phyloP scores from a whole-genome alignment of 768 basidiomycete species.

The Lactarius sp. region DNA sequence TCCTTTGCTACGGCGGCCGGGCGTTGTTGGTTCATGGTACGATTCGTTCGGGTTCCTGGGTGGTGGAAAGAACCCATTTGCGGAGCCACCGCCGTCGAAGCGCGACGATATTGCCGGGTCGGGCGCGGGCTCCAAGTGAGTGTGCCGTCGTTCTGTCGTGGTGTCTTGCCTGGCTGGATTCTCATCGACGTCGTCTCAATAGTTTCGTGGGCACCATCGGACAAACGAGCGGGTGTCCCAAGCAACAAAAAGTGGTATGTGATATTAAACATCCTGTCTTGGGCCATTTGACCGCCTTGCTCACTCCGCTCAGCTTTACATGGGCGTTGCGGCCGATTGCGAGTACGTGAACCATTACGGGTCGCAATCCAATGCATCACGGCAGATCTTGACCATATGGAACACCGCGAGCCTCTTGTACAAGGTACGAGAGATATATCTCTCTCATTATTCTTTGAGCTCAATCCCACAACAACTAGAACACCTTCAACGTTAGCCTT shows the following conservation, averaged over 20 bases:
- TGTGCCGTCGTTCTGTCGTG: background rate
- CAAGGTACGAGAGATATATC: slow-evolving; percentile 40
- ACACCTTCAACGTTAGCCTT: slow-evolving; percentile 78
- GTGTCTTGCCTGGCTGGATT: background rate
- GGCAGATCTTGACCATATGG: slow-evolving; percentile 71
- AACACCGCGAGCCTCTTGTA: slow-evolving; percentile 74
- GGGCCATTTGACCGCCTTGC: background rate
- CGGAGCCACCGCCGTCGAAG: slow-evolving; percentile 38
- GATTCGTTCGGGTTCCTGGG: slow-evolving; percentile 35
- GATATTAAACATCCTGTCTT: background rate
- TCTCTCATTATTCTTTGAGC: slow-evolving; percentile 8
- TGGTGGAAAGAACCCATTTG: slow-evolving; percentile 25
- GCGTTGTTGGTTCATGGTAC: slow-evolving; percentile 35
- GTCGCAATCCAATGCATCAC: slow-evolving; percentile 58
- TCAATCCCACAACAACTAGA: slow-evolving; percentile 31
- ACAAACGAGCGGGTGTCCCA: slow-evolving; percentile 64
- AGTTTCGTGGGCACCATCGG: slow-evolving; percentile 73
- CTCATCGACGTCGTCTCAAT: background rate
- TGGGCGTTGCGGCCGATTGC: slow-evolving; percentile 89
- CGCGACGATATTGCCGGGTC: slow-evolving; percentile 55
- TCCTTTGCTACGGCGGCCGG: slow-evolving; percentile 41
- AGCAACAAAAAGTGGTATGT: slow-evolving; percentile 60
- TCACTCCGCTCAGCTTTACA: slow-evolving; percentile 45
- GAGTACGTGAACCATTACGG: slow-evolving; percentile 65
- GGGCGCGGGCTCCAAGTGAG: slow-evolving; percentile 50